These are phyloP conservation scores for Wickerhamiella domercqiae DNA, from an alignment of 805 yeast species.

Conservation along the genomic window DNA sequence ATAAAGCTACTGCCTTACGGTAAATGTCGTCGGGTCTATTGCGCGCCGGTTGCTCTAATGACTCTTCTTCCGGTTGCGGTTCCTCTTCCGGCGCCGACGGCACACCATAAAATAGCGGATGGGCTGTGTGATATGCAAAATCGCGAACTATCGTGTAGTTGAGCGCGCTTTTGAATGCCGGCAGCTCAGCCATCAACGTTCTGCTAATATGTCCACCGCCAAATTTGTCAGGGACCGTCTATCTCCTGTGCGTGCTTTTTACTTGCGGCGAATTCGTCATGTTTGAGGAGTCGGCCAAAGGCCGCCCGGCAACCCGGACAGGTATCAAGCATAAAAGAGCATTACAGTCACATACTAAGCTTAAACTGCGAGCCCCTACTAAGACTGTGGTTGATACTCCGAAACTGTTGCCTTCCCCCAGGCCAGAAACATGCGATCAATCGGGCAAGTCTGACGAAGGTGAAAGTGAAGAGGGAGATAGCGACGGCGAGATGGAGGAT, in stretches of 20 bases:
- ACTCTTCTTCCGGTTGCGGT: conserved; percentile 10
- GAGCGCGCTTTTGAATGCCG: conserved; percentile 23
- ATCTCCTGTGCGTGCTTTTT: too few relatives aligned
- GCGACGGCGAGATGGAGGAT: conserved; percentile 7
- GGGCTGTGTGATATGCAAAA: conserved; percentile 58
- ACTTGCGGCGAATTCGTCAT: too few relatives aligned
- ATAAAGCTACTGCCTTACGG: conserved; percentile 67
- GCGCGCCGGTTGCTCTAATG: conserved; percentile 19
- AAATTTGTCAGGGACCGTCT: too few relatives aligned
- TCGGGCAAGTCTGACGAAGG: too few relatives aligned
- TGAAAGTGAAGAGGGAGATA: conserved; percentile 1
- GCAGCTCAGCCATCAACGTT: conserved; percentile 7
- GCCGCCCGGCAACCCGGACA: conserved; percentile 7
- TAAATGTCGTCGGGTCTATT: conserved; percentile 28
- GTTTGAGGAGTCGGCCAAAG: conserved; percentile 13
- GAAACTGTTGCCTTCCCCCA: too few relatives aligned
- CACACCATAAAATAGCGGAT: conserved; percentile 58
- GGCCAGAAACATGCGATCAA: too few relatives aligned
- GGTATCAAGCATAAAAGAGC: conserved; percentile 15
- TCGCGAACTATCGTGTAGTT: conserved; percentile 46
- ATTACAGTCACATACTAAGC: conserved; percentile 13
- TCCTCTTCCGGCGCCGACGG: conserved; percentile 3
- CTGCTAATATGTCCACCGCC: too few relatives aligned
- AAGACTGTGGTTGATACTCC: too few relatives aligned
- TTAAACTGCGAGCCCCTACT: conserved; percentile 14